phyloP scores from a whole-genome alignment of 768 basidiomycete species.

The Pisolithus tinctorius region DNA sequence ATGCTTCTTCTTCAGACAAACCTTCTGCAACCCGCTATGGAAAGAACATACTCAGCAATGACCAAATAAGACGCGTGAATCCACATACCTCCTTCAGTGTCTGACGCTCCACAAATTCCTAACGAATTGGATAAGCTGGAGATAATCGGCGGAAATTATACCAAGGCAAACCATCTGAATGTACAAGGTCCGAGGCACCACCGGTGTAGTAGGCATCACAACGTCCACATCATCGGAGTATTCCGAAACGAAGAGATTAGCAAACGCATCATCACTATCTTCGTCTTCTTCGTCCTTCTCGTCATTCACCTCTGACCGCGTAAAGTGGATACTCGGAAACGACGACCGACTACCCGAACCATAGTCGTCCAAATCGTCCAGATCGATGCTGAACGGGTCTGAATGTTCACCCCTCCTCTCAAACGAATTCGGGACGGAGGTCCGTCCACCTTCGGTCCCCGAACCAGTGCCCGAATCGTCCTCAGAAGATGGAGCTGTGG shows the following conservation, averaged over 20 bases:
- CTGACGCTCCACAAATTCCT: conserved; percentile 90
- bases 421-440: conserved; percentile 44
- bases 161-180: conserved; percentile 85
- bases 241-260: conserved; percentile 30
- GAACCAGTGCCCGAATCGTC: conserved; percentile 32
- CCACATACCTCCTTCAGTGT: conserved; percentile 70
- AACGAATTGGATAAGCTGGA: neutral
- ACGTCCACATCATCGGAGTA: conserved; percentile 26
- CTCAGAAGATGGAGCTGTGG: conserved; percentile 43
- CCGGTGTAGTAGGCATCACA: conserved; percentile 22
- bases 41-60: neutral
- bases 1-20: conserved; percentile 76
- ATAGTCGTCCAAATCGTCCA: conserved; percentile 56
- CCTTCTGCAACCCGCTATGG: conserved; percentile 71
- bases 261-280: conserved; percentile 35
- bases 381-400: conserved; percentile 58
- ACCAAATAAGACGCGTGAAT: neutral
- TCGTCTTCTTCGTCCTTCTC: conserved; percentile 38
- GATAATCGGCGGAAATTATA: neutral
- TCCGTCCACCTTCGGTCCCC: conserved; percentile 42
- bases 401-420: conserved; percentile 35
- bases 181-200: conserved; percentile 59
- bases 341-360: conserved; percentile 44
- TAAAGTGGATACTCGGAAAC: conserved; percentile 87
- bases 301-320: conserved; percentile 35